A percentile compares a stretch with the other conserved stretches of the same genome.
Evolutionary conservation across 192 early-diverging fungal species (phyloP).

Genomic region (Coemansia guatemalensis): DNA sequence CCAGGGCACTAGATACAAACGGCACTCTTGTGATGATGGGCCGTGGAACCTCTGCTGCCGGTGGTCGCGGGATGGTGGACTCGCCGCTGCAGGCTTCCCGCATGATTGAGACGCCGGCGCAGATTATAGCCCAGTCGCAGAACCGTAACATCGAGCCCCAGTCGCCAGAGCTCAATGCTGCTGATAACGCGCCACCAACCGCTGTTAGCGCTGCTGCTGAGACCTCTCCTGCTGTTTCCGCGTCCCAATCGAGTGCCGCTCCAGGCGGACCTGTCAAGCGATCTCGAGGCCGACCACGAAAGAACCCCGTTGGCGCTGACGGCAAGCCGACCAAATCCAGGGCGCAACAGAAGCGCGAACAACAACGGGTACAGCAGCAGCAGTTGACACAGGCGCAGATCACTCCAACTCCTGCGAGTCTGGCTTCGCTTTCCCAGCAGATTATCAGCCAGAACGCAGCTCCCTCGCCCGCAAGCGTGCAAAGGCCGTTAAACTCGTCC

Average conservation of each 20-base stretch:
- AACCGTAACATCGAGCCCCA: slow-evolving; percentile 20
- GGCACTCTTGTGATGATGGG: slow-evolving; percentile 40
- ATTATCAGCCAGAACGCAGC: slow-evolving; percentile 40
- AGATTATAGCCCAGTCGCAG: slow-evolving; percentile 43
- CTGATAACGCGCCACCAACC: background rate
- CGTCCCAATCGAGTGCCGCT: background rate
- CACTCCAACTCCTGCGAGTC: slow-evolving; percentile 35
- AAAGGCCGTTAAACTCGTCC: slow-evolving; percentile 33
- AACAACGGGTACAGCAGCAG: slow-evolving; percentile 19
- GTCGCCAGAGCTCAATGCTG: slow-evolving; percentile 46
- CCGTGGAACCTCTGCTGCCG: slow-evolving; percentile 1
- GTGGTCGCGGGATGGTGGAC: background rate
- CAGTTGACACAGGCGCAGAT: slow-evolving; percentile 13
- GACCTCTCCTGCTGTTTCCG: background rate
- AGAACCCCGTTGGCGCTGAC: slow-evolving; percentile 40
- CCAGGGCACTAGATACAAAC: slow-evolving; percentile 1
- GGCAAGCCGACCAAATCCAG: slow-evolving; percentile 24
- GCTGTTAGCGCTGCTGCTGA: slow-evolving; percentile 4
- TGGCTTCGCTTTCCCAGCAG: slow-evolving; percentile 46
- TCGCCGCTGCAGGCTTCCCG: slow-evolving; percentile 5
- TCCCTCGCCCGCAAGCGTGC: slow-evolving; percentile 27
- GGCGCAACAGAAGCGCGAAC: slow-evolving; percentile 28
- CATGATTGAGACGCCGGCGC: slow-evolving; percentile 21
- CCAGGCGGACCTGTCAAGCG: slow-evolving; percentile 33
- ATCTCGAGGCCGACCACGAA: slow-evolving; percentile 44